Percentiles rank a stretch among this genome's conserved stretches.
These are phyloP conservation scores for Rutstroemia sp. DNA, from an alignment of 2,329 filamentous ascomycete species.

Conservation along the genomic window DNA sequence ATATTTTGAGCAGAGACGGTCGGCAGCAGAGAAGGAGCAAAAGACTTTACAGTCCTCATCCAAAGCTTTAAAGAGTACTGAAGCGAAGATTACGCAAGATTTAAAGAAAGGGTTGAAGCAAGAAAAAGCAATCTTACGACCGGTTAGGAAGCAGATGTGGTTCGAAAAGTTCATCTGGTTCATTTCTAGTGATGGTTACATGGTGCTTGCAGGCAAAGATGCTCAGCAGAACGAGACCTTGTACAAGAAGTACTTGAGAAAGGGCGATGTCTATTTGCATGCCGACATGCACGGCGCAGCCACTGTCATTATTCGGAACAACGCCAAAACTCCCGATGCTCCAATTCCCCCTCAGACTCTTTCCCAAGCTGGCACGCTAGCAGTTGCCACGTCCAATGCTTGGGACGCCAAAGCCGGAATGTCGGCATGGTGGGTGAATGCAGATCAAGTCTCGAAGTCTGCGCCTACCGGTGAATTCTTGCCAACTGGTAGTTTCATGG, in stretches of 20 bases:
- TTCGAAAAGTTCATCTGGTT: conserved; percentile 98
- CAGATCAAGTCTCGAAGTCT: conserved; percentile 84
- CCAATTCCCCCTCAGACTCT: conserved; percentile 89
- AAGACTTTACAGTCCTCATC: conserved; percentile 77
- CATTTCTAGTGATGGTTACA: conserved; percentile 88
- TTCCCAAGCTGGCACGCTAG: conserved; percentile 79
- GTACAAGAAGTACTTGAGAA: conserved; percentile 79
- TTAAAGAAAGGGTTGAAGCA: conserved; percentile 84
- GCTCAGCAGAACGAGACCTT: conserved; percentile 83
- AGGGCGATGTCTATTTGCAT: conserved; percentile 87
- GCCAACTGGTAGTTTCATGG: conserved; percentile 67
- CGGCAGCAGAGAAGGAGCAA: conserved; percentile 77
- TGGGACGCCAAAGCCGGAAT: conserved; percentile 97
- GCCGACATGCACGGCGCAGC: conserved; percentile 81
- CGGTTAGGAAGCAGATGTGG: conserved; percentile 79
- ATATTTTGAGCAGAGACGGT: conserved; percentile 86
- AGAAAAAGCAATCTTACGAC: conserved; percentile 80
- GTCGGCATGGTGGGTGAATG: conserved; percentile 92
- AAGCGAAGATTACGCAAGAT: conserved; percentile 80
- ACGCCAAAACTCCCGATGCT: conserved; percentile 65
- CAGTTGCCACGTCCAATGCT: conserved; percentile 77
- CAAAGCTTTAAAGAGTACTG: conserved; percentile 79
- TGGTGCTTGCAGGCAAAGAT: conserved; percentile 85
- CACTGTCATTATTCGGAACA: conserved; percentile 87
- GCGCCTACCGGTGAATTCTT: conserved; percentile 74